Evolutionary conservation across 2,329 filamentous ascomycete species (phyloP).

Genomic region (Talaromyces rugulosus): DNA sequence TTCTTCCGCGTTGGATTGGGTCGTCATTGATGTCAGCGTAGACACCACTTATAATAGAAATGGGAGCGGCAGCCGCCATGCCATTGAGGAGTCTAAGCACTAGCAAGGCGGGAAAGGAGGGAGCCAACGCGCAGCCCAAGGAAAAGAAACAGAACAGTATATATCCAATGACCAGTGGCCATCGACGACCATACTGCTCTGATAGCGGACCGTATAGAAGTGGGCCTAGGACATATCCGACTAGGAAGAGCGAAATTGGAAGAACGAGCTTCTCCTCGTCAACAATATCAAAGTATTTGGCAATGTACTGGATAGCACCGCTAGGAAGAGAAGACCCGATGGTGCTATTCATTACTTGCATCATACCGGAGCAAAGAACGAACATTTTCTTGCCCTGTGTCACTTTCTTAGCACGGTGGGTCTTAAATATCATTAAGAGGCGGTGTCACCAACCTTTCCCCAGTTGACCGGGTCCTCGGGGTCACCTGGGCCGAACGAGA

Average conservation of each 20-base stretch:
- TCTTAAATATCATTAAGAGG: background rate
- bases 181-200: constrained; percentile 40
- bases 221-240: constrained; percentile 41
- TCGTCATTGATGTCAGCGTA: constrained; percentile 47
- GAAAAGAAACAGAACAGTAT: constrained; percentile 40
- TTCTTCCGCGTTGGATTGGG: constrained; percentile 37
- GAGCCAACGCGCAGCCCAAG: constrained; percentile 41
- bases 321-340: constrained; percentile 38
- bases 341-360: constrained; percentile 40
- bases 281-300: constrained; percentile 30
- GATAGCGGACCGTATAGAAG: constrained; percentile 42
- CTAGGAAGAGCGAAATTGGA: constrained; percentile 37
- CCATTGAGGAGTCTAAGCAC: constrained; percentile 46
- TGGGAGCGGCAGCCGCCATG: constrained; percentile 42
- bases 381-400: constrained; percentile 29
- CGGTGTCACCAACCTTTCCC: constrained; percentile 22
- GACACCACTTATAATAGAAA: constrained; percentile 42
- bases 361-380: constrained; percentile 31
- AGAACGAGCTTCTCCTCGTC: constrained; percentile 31
- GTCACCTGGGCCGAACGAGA: constrained; percentile 31
- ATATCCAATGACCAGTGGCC: constrained; percentile 49
- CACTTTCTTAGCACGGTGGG: background rate
- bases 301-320: constrained; percentile 35
- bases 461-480: constrained; percentile 32
- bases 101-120: constrained; percentile 37